A percentile compares a stretch with the other conserved stretches of the same genome.
Conservation (phyloP, 75 land plant genomes). For the Cunninghamia lanceolata region DNA sequence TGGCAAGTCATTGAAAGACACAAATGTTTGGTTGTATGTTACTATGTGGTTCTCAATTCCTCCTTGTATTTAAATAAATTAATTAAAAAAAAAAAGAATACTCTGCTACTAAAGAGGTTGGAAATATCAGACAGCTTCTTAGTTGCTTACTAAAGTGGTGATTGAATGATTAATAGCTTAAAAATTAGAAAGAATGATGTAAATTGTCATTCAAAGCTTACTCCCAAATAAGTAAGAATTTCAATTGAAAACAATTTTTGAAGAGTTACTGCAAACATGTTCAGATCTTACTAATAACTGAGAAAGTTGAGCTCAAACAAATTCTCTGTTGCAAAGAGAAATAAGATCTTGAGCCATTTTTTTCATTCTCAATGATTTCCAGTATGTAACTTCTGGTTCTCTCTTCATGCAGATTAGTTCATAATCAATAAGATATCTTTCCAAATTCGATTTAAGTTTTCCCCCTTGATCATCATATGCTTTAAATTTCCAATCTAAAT, state of each 20-base stretch:
- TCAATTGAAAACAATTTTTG: background rate
- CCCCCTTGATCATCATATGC: background rate
- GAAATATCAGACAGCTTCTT: background rate
- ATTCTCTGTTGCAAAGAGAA: background rate
- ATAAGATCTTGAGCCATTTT: background rate
- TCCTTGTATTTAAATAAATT: no score
- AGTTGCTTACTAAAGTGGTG: background rate
- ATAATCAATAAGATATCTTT: background rate
- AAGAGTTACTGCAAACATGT: background rate
- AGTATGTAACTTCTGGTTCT: background rate
- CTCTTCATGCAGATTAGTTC: background rate
- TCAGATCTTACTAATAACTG: background rate
- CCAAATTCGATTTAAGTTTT: background rate
- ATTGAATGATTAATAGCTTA: background rate
- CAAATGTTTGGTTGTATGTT: no score
- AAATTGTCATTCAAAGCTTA: background rate
- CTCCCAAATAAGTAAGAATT: background rate
- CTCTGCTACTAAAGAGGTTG: background rate
- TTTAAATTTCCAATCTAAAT: background rate
- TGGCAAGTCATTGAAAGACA: no score
- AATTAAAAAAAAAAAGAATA: background rate
- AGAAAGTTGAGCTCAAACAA: background rate
- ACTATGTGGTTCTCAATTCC: no score
- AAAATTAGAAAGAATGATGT: background rate
- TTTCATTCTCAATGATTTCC: background rate